phyloP scores from a whole-genome alignment of 1,139 yeast species.

The Pneumocystis oryctolagi region DNA sequence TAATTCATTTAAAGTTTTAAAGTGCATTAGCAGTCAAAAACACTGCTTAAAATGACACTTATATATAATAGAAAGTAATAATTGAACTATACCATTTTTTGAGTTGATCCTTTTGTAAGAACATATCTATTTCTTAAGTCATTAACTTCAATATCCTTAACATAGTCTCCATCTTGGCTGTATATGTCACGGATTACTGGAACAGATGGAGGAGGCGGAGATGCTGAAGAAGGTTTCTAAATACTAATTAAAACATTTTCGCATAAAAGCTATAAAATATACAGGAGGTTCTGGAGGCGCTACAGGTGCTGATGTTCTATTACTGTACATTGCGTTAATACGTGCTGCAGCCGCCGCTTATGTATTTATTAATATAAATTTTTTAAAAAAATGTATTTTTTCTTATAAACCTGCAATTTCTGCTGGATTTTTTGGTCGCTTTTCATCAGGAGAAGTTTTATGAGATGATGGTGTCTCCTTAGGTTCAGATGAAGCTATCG shows the following conservation, averaged over 20 bases:
- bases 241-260: not conserved
- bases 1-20: not conserved
- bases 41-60: not conserved
- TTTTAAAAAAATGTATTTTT: not conserved
- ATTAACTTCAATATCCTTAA: constrained; percentile 25
- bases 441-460: not conserved
- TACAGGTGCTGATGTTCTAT: not conserved
- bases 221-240: constrained; percentile 2
- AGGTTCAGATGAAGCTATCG: not conserved
- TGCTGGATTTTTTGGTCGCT: not conserved
- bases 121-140: constrained; percentile 27
- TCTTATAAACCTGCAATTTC: not conserved
- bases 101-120: constrained; percentile 26
- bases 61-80: not conserved
- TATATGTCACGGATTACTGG: constrained; percentile 2
- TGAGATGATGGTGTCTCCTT: not conserved
- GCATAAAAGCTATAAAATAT: not conserved
- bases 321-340: not conserved
- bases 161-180: constrained; percentile 12
- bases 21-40: not conserved
- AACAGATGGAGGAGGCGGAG: constrained; percentile 9
- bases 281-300: not conserved
- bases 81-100: constrained; percentile 14
- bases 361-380: not conserved
- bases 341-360: not conserved